Evolutionary conservation across 495 filamentous ascomycete genomes (phyloP).

Genomic region (Lineolata rhizophorae): DNA sequence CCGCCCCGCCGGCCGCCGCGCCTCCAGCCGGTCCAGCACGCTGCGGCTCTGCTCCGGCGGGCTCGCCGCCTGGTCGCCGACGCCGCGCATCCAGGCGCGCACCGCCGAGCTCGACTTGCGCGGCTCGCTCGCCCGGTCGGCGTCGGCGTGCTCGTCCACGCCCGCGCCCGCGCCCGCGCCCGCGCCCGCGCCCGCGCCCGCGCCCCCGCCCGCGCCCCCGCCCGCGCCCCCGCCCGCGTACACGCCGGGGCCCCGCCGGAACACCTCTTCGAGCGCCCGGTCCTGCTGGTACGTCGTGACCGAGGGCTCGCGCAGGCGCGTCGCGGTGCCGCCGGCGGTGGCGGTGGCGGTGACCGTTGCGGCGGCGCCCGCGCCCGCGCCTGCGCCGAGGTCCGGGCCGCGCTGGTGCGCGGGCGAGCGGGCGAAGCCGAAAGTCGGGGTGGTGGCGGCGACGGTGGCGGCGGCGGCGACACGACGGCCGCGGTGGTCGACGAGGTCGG

Average conservation of each 20-base stretch:
- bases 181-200: no score
- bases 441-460: no score
- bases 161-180: no score
- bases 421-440: constrained; percentile 8
- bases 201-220: no score
- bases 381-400: constrained; percentile 17
- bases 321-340: constrained; percentile 9
- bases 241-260: no score
- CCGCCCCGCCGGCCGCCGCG: constrained; percentile 18
- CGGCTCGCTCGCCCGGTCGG: no score
- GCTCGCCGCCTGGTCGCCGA: constrained; percentile 38
- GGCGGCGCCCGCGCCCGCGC: no score
- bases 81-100: constrained; percentile 65
- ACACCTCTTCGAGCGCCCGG: constrained; percentile 78
- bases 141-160: no score
- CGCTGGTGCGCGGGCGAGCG: constrained; percentile 15
- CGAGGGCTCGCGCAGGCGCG: constrained; percentile 54
- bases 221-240: no score
- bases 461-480: no score
- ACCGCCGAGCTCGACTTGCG: constrained; percentile 59
- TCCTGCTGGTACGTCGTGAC: constrained; percentile 73
- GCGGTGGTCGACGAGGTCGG: constrained; percentile 38
- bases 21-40: constrained; percentile 35
- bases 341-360: background rate
- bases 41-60: constrained; percentile 38